phyloP scores from a whole-genome alignment of 352 stramenopile genomes.

The Globisporangium heterothallicum region DNA sequence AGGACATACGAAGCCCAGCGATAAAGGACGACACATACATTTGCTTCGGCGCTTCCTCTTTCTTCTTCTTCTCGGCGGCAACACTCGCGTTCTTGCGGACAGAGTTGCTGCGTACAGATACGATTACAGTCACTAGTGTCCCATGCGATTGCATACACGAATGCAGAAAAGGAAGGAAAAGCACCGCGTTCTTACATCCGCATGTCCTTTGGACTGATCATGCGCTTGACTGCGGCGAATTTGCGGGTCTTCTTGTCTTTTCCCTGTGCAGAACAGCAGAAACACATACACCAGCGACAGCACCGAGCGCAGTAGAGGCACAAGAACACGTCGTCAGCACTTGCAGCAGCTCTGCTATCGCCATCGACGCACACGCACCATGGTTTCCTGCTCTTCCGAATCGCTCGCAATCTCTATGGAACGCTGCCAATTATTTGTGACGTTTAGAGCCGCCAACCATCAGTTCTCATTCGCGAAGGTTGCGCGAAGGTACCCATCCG shows the following conservation, averaged over 20 bases:
- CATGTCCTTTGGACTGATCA: constrained; percentile 97
- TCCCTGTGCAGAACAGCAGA: constrained; percentile 35
- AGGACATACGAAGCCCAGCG: not conserved
- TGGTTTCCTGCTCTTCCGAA: constrained; percentile 7
- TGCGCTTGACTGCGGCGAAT: constrained; percentile 97
- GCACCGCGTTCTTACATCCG: constrained; percentile 92
- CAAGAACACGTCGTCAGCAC: constrained; percentile 1
- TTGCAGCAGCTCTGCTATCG: too few species aligned
- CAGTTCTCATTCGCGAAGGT: constrained; percentile 10
- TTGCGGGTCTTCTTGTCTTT: constrained; percentile 99
- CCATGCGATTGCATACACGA: too few species aligned
- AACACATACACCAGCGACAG: not conserved
- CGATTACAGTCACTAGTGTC: too few species aligned
- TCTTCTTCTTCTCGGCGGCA: constrained; percentile 86
- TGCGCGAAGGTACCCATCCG: constrained; percentile 9
- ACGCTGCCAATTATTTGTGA: constrained; percentile 7
- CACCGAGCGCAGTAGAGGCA: too few species aligned
- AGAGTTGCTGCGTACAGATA: constrained; percentile 42
- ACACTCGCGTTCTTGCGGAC: constrained; percentile 70
- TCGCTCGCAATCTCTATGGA: too few species aligned
- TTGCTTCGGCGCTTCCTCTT: constrained; percentile 89
- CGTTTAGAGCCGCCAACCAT: constrained; percentile 18
- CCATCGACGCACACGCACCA: constrained; percentile 14
- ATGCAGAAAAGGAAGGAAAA: too few species aligned
- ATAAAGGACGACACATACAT: constrained; percentile 53